A percentile compares a stretch with the other conserved stretches of the same genome.
These are phyloP conservation scores for Acanthochlamys bracteata DNA, from an alignment of 106 monocot species.

Conservation along the genomic window DNA sequence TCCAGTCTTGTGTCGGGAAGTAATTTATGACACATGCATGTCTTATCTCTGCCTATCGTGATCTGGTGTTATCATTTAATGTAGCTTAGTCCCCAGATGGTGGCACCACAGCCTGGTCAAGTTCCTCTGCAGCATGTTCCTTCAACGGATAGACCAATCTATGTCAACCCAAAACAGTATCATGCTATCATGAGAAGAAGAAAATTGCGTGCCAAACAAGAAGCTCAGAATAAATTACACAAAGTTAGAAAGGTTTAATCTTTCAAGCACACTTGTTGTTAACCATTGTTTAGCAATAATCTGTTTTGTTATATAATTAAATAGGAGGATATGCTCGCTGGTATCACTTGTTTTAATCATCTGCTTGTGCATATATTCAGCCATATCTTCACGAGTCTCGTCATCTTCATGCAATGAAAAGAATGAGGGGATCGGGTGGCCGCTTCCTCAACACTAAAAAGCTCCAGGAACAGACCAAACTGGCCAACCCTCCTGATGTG, in stretches of 20 bases:
- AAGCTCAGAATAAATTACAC: slow-evolving; percentile 58
- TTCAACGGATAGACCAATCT: slow-evolving; percentile 65
- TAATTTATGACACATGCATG: no score
- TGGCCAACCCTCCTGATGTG: background rate
- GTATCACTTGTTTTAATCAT: background rate
- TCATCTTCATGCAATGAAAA: slow-evolving; percentile 64
- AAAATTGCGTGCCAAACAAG: slow-evolving; percentile 69
- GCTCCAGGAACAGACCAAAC: slow-evolving; percentile 13
- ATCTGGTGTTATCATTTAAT: background rate
- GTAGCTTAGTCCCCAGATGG: slow-evolving; percentile 47
- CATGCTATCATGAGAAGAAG: slow-evolving; percentile 67
- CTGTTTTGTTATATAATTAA: background rate
- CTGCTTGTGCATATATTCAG: slow-evolving; percentile 18
- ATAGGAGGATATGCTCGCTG: background rate
- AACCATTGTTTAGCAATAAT: background rate
- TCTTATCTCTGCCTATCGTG: background rate
- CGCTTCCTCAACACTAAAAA: slow-evolving; percentile 70
- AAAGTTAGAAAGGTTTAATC: slow-evolving; percentile 58
- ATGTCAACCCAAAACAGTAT: slow-evolving; percentile 84
- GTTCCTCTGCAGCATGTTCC: slow-evolving; percentile 46
- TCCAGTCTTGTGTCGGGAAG: no score
- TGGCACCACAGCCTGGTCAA: slow-evolving; percentile 28
- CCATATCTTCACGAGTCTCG: slow-evolving; percentile 88
- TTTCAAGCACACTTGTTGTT: background rate
- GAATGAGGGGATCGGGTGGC: slow-evolving; percentile 61